These are phyloP conservation scores for Termitomyces bulborhizus DNA, from an alignment of 768 basidiomycete species.

Conservation along the genomic window DNA sequence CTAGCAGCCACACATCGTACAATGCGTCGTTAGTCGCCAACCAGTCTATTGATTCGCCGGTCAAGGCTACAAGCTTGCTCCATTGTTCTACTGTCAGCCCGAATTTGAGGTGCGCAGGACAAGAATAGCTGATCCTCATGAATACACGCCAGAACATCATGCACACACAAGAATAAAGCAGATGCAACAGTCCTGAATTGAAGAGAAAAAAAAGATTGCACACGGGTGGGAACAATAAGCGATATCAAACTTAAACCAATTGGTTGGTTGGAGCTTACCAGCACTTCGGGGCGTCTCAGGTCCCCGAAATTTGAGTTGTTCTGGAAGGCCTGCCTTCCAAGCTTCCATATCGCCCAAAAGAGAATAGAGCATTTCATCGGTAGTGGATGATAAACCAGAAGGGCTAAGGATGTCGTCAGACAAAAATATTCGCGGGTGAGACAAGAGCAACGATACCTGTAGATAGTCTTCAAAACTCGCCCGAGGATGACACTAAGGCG, in stretches of 20 bases:
- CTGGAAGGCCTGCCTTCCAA: conserved; percentile 79
- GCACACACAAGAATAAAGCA: conserved; percentile 82
- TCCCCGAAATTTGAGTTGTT: conserved; percentile 72
- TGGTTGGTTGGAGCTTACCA: conserved; percentile 36
- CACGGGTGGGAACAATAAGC: conserved; percentile 1
- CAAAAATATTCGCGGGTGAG: neutral
- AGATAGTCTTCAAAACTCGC: conserved; percentile 87
- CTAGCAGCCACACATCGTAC: conserved; percentile 84
- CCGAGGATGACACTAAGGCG: conserved; percentile 90
- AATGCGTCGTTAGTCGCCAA: conserved; percentile 71
- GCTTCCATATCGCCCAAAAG: conserved; percentile 61
- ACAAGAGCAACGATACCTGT: conserved; percentile 45
- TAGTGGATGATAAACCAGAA: conserved; percentile 80
- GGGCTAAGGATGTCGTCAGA: conserved; percentile 40
- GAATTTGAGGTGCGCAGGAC: conserved; percentile 87
- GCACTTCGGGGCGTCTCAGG: conserved; percentile 57
- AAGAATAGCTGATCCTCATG: conserved; percentile 93
- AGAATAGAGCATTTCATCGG: conserved; percentile 67
- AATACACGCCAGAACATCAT: conserved; percentile 99
- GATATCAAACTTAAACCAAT: neutral
- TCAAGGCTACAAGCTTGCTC: conserved; percentile 65
- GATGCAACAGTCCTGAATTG: conserved; percentile 70
- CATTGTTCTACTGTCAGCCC: conserved; percentile 76
- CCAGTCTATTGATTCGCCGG: conserved; percentile 86
- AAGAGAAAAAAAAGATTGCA: neutral